Base-by-base conservation (phyloP, 805 yeast species). In the Hanseniaspora valbyensis region DNA sequence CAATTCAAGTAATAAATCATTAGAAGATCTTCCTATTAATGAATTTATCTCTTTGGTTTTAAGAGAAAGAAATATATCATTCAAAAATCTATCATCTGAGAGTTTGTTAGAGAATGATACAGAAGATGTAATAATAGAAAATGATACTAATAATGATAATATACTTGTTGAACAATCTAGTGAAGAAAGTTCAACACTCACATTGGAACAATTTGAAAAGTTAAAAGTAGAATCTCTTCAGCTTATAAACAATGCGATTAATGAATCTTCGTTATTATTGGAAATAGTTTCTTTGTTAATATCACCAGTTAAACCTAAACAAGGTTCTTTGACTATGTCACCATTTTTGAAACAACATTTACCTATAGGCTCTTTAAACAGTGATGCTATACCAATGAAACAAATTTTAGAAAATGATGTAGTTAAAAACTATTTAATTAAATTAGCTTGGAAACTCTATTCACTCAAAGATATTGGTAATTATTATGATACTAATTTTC, bases 281-380 rank as follows among this genome's bases (percentile, higher is more conserved):
- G 98, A 90, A 61, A 84, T 89, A 55, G 81, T 90, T 1, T 86
- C 96, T 1, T 70, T 90, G 54, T 68, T 92, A 52, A 73, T 90
- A 39, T 83, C 95, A 18, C 75, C 85, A 10, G 77, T 78, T 10
- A 74, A 92, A 54, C 96, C 96, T 1, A 85, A 86, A 18, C 83
- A 90, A 1, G 95, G 94, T 2, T 75, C 83, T 30, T 72, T 88
- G 2, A 86, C 96, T 1, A 85, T 90, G 78, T 87, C 95, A 1
- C 87, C 94, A 0, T 88, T 78, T 61, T 67, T 88, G 54, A 76
- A 79, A 57, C 81, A 83, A 57, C 77, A 75, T 50, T 83, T 81
- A 0, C 85, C 92, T 2, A 67, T 82, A 10, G 94, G 90, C 0
- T 80, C 95, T 0, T 68, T 89, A 52, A 78, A 76, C 48, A 68